Evolutionary conservation across 2,329 filamentous ascomycete species (phyloP), one percentile per base, ranked within the genome.

Genomic region (Xylaria sp.): DNA sequence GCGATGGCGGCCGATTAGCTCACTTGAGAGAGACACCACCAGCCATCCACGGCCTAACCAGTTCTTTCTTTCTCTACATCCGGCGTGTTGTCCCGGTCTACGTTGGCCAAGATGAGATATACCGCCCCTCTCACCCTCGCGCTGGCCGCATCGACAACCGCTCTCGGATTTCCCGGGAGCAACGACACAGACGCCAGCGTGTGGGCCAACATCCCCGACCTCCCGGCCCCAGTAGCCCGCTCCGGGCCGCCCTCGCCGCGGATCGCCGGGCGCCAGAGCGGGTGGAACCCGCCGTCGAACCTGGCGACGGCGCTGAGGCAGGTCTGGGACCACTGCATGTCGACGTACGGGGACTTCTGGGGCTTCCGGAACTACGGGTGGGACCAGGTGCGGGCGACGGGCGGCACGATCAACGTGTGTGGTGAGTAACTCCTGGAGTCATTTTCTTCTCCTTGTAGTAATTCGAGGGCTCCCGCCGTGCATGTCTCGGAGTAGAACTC

Each of bases 311-410:
- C 54, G 2, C 46, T 57, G 19, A 5, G 25, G 4, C 44, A 57
- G 27, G 54, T 57, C 37, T 57, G 54, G 54, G 27, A 57, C 11
- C 54, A 57, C 46, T 57, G 54, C 44, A 57, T 51, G 44, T 57
- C 54, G 17, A 57, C 54, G 44, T 57, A 57, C 46, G 49, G 44
- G 11, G 11, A 57, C 44, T 57, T 57, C 46, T 57, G 54, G 54
- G 54, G 44, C 4, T 57, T 57, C 37, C 35, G 33, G 44, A 57
- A 57, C 44, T 57, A 57, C 54, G 54, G 44, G 27, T 57, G 54
- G 54, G 54, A 57, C 54, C 54, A 57, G 37, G 43, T 57, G 35
- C 44, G 49, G 13, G 54, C 54, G 25, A 57, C 54, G 15, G 44
- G 33, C 17, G 54, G 54, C 27, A 57, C 41, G 37, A 57, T 57